Conservation (phyloP, 2,329 filamentous ascomycete species). For the Aspergillus novoparasiticus region DNA sequence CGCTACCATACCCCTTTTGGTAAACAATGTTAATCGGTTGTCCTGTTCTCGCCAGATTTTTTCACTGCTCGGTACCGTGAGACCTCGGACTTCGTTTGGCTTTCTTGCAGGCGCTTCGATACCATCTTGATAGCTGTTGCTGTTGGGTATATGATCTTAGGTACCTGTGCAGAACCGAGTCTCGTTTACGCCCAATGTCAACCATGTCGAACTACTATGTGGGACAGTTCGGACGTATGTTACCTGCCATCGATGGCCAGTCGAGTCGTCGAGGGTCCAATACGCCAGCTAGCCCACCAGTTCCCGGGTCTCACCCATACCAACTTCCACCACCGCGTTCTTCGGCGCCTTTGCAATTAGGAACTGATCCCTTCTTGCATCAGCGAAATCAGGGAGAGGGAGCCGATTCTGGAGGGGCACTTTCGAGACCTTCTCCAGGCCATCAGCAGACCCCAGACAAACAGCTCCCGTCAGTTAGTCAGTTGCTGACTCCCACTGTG, state of each 20-base stretch:
- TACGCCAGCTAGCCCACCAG: slow-evolving; percentile 35
- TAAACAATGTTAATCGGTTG: slow-evolving; percentile 3
- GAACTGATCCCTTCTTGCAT: slow-evolving; percentile 35
- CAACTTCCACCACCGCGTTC: slow-evolving; percentile 44
- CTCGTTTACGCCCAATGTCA: not conserved
- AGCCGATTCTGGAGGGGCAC: slow-evolving; percentile 22
- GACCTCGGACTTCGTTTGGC: not conserved
- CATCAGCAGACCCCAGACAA: slow-evolving; percentile 25
- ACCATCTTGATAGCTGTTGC: slow-evolving; percentile 13
- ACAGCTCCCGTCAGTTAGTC: slow-evolving; percentile 44
- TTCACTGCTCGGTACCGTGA: not conserved
- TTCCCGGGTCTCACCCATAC: slow-evolving; percentile 36
- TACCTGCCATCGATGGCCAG: slow-evolving; percentile 31
- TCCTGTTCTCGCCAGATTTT: slow-evolving; percentile 2
- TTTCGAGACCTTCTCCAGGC: slow-evolving; percentile 12
- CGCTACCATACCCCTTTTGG: not conserved
- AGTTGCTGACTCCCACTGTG: slow-evolving; percentile 39
- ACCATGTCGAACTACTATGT: slow-evolving; percentile 42
- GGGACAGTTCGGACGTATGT: slow-evolving; percentile 45
- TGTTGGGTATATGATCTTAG: slow-evolving; percentile 13
- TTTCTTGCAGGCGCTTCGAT: not conserved
- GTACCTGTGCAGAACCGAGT: not conserved
- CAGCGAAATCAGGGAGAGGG: slow-evolving; percentile 28
- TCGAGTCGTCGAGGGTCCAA: slow-evolving; percentile 32
- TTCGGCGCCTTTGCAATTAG: slow-evolving; percentile 37